phyloP scores from a whole-genome alignment of 2,329 filamentous ascomycete genomes.

The Cladophialophora chaetospira region DNA sequence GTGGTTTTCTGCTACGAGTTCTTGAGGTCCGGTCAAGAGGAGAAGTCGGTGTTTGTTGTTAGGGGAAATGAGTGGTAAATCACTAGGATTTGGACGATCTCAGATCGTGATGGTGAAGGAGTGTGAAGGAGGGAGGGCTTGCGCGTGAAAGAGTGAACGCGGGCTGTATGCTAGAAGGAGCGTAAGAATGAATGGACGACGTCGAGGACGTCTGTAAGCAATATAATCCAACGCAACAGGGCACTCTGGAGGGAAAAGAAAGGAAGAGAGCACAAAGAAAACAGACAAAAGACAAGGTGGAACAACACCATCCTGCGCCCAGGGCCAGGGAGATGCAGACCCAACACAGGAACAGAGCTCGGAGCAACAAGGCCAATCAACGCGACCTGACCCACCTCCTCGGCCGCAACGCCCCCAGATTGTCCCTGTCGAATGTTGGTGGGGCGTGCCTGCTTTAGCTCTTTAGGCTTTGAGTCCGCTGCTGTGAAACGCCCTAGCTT shows the following conservation, averaged over 20 bases:
- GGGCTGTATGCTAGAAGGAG: conserved; percentile 27
- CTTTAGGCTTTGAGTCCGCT: conserved; percentile 25
- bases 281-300: conserved; percentile 17
- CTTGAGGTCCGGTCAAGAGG: conserved; percentile 22
- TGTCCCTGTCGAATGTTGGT: conserved; percentile 20
- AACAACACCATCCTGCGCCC: conserved; percentile 18
- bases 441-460: conserved; percentile 9
- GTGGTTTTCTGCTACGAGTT: conserved; percentile 11
- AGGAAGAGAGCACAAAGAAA: conserved; percentile 15
- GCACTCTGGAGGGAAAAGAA: conserved; percentile 5
- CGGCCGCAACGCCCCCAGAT: conserved; percentile 14
- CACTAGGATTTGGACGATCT: conserved; percentile 26
- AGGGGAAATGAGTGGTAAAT: conserved; percentile 22
- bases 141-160: conserved; percentile 32
- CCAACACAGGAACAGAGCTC: conserved; percentile 2
- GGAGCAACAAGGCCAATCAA: conserved; percentile 9
- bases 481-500: conserved; percentile 30
- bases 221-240: conserved; percentile 23
- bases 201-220: conserved; percentile 27
- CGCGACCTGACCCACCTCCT: not conserved
- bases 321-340: conserved; percentile 8
- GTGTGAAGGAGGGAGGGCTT: conserved; percentile 20
- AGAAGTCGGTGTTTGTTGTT: not conserved
- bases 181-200: conserved; percentile 27
- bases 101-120: conserved; percentile 28